These are phyloP conservation scores for Leishmania turanica DNA, from an alignment of 208 protist species.

Conservation along the genomic window DNA sequence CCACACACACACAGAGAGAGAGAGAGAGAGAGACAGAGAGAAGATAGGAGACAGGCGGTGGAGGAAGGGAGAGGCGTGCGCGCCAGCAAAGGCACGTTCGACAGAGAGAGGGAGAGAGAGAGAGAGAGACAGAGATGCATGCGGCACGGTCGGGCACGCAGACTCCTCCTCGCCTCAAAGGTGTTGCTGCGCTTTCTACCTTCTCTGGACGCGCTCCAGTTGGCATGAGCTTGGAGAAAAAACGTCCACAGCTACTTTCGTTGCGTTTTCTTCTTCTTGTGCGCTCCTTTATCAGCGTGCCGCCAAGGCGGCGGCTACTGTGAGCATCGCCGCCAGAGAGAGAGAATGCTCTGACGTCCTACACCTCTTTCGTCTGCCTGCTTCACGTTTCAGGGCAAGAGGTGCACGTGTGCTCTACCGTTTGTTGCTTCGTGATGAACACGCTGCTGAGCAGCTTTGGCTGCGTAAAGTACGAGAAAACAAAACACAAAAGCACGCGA, in stretches of 20 bases:
- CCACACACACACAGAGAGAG: not conserved
- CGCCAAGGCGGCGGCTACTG: not conserved
- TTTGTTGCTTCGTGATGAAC: not conserved
- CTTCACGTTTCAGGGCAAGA: not conserved
- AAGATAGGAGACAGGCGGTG: not conserved
- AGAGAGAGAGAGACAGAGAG: not conserved
- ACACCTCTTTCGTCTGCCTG: not conserved
- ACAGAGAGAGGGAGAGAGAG: not conserved
- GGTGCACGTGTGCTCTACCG: not conserved
- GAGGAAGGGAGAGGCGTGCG: not conserved
- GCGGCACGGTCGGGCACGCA: not conserved
- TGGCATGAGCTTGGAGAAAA: not conserved
- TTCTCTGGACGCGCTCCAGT: not conserved
- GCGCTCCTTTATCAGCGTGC: not conserved
- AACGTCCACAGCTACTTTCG: not conserved
- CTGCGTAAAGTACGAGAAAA: not conserved
- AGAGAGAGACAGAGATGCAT: not conserved
- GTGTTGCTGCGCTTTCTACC: not conserved
- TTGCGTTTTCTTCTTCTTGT: not conserved
- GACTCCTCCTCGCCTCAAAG: not conserved
- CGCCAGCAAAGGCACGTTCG: not conserved
- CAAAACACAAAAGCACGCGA: not conserved
- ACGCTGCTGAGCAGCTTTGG: not conserved
- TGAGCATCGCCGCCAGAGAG: not conserved
- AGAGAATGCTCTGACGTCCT: not conserved